Evolutionary conservation across 345 rosid species (phyloP).

Genomic region (Populus tremula): DNA sequence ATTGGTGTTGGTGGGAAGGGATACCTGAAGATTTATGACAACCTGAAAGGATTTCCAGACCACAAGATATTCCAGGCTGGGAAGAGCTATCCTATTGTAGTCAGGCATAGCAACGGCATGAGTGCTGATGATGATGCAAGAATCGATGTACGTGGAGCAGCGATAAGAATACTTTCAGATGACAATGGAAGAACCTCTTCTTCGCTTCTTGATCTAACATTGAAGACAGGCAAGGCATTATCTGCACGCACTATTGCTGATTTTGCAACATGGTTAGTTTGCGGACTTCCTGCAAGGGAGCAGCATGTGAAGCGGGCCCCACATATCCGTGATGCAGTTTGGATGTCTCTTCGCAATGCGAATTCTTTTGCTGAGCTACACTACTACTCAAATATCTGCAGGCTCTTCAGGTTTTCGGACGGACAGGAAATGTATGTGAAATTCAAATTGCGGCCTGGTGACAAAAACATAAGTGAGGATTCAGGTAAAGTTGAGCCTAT

Average conservation of each 20-base stretch:
- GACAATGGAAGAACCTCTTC: slow-evolving; percentile 18
- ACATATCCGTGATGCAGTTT: slow-evolving; percentile 58
- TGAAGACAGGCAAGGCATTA: slow-evolving; percentile 67
- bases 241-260: slow-evolving; percentile 60
- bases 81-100: slow-evolving; percentile 41
- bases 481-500: slow-evolving; percentile 57
- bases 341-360: slow-evolving; percentile 53
- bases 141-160: slow-evolving; percentile 62
- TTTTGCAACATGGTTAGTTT: slow-evolving; percentile 67
- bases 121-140: slow-evolving; percentile 74
- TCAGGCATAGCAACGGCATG: slow-evolving; percentile 67
- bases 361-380: slow-evolving; percentile 52
- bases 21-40: slow-evolving; percentile 41
- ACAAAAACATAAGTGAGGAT: slow-evolving; percentile 45
- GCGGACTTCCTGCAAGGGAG: slow-evolving; percentile 68
- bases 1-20: slow-evolving; percentile 62
- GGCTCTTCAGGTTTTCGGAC: slow-evolving; percentile 52
- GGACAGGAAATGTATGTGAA: slow-evolving; percentile 64
- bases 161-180: slow-evolving; percentile 48
- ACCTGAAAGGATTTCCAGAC: slow-evolving; percentile 46
- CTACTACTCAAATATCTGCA: slow-evolving; percentile 56
- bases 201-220: slow-evolving; percentile 54
- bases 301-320: slow-evolving; percentile 52
- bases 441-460: slow-evolving; percentile 56
- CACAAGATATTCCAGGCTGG: slow-evolving; percentile 52